A percentile compares a stretch with the other conserved stretches of the same genome.
These are phyloP conservation scores for Zygoascus sp. DNA, from an alignment of 1,139 yeast species.

Conservation along the genomic window DNA sequence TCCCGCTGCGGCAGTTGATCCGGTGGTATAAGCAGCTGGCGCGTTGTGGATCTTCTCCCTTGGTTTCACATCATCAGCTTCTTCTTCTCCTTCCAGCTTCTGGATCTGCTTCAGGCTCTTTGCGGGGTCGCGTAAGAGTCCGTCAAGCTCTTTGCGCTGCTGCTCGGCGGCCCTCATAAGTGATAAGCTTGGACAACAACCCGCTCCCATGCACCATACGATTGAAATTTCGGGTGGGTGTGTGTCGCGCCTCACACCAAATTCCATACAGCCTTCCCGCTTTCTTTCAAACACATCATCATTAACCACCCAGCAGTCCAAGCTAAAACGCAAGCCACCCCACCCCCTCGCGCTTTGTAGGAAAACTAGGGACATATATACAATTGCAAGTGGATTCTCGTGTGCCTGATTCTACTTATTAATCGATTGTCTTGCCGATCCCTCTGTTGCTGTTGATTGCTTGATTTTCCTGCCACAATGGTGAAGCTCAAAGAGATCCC, in stretches of 20 bases:
- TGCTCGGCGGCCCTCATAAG: conserved; percentile 19
- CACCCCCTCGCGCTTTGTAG: background rate
- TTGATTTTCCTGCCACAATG: conserved; percentile 39
- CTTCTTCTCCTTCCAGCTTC: background rate
- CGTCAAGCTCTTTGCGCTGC: conserved; percentile 26
- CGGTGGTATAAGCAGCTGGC: conserved; percentile 27
- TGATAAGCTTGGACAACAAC: background rate
- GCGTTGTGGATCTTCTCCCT: background rate
- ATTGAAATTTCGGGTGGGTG: background rate
- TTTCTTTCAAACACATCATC: conserved; percentile 11
- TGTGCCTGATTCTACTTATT: background rate
- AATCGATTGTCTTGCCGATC: background rate
- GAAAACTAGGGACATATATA: background rate
- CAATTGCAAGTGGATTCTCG: background rate
- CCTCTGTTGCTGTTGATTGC: background rate
- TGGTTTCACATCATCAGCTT: background rate
- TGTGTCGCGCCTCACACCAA: background rate
- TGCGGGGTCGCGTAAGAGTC: conserved; percentile 24
- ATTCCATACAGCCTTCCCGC: background rate
- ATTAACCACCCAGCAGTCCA: background rate
- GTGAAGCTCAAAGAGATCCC: conserved; percentile 80
- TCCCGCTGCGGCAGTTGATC: conserved; percentile 39
- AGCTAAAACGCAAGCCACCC: background rate
- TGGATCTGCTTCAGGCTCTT: conserved; percentile 15
- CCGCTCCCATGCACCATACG: background rate